Base-by-base conservation (phyloP, 352 stramenopile species). In the Phytophthora fragariae region DNA sequence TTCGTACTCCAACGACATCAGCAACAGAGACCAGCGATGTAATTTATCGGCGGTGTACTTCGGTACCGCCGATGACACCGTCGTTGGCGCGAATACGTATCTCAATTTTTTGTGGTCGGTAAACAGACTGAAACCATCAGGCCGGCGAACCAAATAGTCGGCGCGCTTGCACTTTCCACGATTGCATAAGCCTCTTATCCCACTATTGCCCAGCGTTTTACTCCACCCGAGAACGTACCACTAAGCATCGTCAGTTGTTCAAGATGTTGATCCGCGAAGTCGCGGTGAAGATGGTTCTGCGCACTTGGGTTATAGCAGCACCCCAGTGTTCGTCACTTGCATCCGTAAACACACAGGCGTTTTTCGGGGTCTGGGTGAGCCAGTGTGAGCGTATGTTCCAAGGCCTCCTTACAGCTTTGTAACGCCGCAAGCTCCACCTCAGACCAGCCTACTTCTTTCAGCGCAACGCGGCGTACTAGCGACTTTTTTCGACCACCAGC, bases 61-160 rank as follows among this genome's bases (percentile, higher is more conserved):
- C 10, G 49, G 49, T 33, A 31, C n/a, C 19, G 49, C 49, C n/a
- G n/a, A 55, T 33, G 49, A 55, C 49, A 55, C 21, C 21, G 49
- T 55, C 1, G 49, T 27, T 14, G 49, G 49, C 19, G 17, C 21
- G 49, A 75, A 75, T 1, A 75, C 35, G 21, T 71, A 57, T 24
- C 69, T 68, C 1, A 72, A 46, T 15, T 65, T 70, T 21, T 50
- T 49, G 44, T 72, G 72, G n/a, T 75, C 59, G 12, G 54, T 68
- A 39, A 50, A 75, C 33, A 79, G 37, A 21, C 35, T 41, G 24
- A 71, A 65, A 2, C 55, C 64, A 29, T 56, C 33, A 1, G 46
- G 33, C 2, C 64, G 47, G 14, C 44, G 63, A 14, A 70, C 27
- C 9, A 70, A 56, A 52, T 70, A 63, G 35, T 63, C 63, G 4